Evolutionary conservation across 805 yeast species (phyloP), one percentile per base, ranked within the genome.

Genomic region (Pichia paraexigua): DNA sequence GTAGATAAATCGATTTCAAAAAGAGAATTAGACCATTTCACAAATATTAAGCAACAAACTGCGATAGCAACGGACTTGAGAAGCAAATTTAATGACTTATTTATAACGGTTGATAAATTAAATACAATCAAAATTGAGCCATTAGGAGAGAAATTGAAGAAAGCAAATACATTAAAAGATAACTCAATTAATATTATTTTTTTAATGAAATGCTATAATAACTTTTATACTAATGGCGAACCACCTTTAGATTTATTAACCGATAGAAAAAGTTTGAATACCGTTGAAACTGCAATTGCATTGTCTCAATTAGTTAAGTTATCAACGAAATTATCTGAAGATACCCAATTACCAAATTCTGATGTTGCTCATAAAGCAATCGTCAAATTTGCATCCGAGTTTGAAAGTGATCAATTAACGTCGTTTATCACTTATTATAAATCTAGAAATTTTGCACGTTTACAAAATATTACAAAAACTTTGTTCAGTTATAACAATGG

Each of bases 401-500:
- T 92, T 79, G 98, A 92, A 63, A 76, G 76, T 47, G 77, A 79
- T 30, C 70, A 91, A 50, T 70, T 92, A 48, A 79, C 78, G 41
- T 78, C 79, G 51, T 92, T 92, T 59, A 85, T 83, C 59, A 72
- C 76, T 24, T 88, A 89, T n/a, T 87, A 86, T 58, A 78, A 80
- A 52, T 78, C 77, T 25, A 82, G 81, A 54, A 84, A 88, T 58
- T 77, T 80, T 58, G 71, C 73, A n/a, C 79, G 78, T 49, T 82
- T 94, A 85, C 82, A 79, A 60, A 89, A 83, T 51, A 77, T 83
- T 25, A 88, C 97, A 0, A 80, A 79, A 47, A 78, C 90, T 18
- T 72, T 91, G 47, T 78, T 82, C 49, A 87, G 82, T 54, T 92
- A 83, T 71, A 91, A 92, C 62, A 92, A 89, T 20, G 97, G 97